Evolutionary conservation across 352 stramenopile species (phyloP), one percentile per base, ranked within the genome.

Genomic region (Aphanomyces euteiches): DNA sequence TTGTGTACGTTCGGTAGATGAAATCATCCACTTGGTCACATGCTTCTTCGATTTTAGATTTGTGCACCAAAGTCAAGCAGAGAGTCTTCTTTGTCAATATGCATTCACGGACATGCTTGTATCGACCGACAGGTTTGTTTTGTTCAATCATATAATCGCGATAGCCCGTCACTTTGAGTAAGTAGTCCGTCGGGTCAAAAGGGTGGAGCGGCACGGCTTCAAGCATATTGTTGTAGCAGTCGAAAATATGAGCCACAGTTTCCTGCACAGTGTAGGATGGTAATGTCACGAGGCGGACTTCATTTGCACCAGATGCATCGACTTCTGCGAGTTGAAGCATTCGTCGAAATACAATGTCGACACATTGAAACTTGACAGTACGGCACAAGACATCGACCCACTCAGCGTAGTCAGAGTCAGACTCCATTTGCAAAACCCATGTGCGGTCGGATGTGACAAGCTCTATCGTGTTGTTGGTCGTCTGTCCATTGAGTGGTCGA

Each of bases 241-340:
- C 90, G 69, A 94, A 94, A 34, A 94, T 93, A 58, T 91, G 83
- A 78, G 91, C 87, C 28, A 94, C 87, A 73, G 92, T 92, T 73
- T 94, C 82, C 7, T 85, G 81, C 21, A 94, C 85, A 1, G 87
- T 93, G 74, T 92, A 85, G 4, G 83, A 81, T 0, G 85, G 90
- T 2, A 83, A 80, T 36, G 92, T 89, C 47, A 92, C 85, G 83
- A 94, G 91, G 19, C 87, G 85, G 58, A 93, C 87, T 74, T 94
- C 87, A 17, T 84, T 94, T 21, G 92, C 88, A 7, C 85, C 87
- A 56, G 89, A 87, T 0, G 85, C 76, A 56, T 84, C 92, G 41
- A 94, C 87, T 82, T 94, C 85, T 56, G 91, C 80, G 64, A 94
- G 65, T 56, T 93, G 79, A 39, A 94, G 85, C 85, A 92, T 90